Evolutionary conservation across 176 grass and related monocot genomes (phyloP).

Genomic region (Triticum dicoccoides): DNA sequence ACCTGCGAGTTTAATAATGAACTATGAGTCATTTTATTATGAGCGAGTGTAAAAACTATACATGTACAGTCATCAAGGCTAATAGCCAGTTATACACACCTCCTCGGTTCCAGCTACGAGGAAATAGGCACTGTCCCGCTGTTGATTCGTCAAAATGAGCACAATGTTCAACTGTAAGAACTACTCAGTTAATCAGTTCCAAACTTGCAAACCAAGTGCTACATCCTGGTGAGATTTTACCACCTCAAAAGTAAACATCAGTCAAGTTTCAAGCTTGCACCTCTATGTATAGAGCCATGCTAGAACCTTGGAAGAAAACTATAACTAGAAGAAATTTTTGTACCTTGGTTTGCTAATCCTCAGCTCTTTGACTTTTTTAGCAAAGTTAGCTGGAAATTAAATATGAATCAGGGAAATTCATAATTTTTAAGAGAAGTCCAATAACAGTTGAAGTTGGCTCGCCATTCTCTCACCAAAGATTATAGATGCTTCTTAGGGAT

Average conservation of each 20-base stretch:
- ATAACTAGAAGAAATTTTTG: not conserved
- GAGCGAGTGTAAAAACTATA: not conserved
- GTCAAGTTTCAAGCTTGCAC: not conserved
- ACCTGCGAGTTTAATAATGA: not conserved
- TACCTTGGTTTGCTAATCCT: not conserved
- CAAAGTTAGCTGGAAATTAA: constrained; percentile 1
- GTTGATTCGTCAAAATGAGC: not conserved
- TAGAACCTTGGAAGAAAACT: not conserved
- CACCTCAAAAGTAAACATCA: not conserved
- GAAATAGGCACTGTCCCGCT: not conserved
- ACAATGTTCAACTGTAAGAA: not conserved
- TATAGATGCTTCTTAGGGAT: not conserved
- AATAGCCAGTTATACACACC: not conserved
- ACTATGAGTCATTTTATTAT: not conserved
- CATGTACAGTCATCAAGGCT: not conserved
- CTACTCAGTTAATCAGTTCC: not conserved
- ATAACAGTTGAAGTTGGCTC: not conserved
- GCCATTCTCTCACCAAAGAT: constrained; percentile 11
- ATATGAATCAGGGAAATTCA: not conserved
- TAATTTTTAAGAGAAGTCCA: not conserved
- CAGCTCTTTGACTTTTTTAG: not conserved
- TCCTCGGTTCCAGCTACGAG: not conserved
- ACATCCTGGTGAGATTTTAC: not conserved
- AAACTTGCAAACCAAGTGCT: not conserved
- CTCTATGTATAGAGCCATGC: not conserved